A percentile compares a stretch with the other conserved stretches of the same genome.
phyloP scores from a whole-genome alignment of 768 basidiomycete genomes.

The Hygrophorus russula region DNA sequence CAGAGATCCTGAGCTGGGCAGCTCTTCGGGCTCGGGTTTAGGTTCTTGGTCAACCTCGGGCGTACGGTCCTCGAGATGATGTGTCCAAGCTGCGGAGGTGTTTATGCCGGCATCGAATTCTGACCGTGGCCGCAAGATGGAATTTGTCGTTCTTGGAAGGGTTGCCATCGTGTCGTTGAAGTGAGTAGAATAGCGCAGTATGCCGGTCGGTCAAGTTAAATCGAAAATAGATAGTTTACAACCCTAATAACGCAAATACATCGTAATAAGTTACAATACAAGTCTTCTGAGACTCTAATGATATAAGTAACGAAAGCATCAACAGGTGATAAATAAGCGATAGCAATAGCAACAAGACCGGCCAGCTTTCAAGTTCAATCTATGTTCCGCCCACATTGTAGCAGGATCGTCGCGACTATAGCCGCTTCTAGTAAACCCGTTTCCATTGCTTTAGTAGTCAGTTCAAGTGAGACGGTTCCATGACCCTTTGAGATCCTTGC shows the following conservation, averaged over 20 bases:
- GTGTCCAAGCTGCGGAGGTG: conserved; percentile 69
- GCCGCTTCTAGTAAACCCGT: conserved; percentile 33
- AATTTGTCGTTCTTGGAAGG: conserved; percentile 21
- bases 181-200: too few species aligned
- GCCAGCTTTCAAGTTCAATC: conserved; percentile 25
- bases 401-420: conserved; percentile 33
- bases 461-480: conserved; percentile 28
- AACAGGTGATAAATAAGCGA: neutral
- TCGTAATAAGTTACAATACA: too few species aligned
- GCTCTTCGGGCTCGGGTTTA: conserved; percentile 11
- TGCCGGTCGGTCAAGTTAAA: too few species aligned
- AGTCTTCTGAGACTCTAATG: too few species aligned
- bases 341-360: too few species aligned
- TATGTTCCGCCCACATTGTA: conserved; percentile 37
- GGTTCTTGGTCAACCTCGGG: too few species aligned
- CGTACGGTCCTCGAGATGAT: conserved; percentile 29
- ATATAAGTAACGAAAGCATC: neutral
- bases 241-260: too few species aligned
- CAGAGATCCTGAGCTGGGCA: conserved; percentile 26
- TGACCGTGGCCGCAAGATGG: conserved; percentile 21
- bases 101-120: conserved; percentile 74
- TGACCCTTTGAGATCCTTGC: conserved; percentile 26
- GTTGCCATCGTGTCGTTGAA: conserved; percentile 19
- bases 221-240: too few species aligned
- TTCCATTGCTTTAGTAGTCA: conserved; percentile 33